phyloP scores from a whole-genome alignment of 768 basidiomycete genomes.

The Pleurotus cornucopiae region DNA sequence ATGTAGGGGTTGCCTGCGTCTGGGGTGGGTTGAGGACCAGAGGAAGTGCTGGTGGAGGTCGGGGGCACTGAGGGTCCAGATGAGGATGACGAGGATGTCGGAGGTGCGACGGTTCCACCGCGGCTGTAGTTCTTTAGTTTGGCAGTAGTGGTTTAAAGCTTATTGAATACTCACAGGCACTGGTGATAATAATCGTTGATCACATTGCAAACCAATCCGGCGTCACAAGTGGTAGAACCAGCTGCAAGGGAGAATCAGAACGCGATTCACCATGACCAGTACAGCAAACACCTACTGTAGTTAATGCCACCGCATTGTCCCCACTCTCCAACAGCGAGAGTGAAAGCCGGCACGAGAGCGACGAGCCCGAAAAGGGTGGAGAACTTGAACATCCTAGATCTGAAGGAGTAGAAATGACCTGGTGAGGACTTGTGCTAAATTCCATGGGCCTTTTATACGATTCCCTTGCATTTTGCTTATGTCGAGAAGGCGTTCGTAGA shows the following conservation, averaged over 20 bases:
- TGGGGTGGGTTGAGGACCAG: constrained; percentile 30
- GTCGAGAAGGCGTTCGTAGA: not conserved
- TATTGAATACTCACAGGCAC: constrained; percentile 29
- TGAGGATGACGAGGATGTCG: constrained; percentile 35
- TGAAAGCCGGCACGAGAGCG: constrained; percentile 39
- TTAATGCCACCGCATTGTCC: constrained; percentile 52
- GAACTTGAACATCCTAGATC: constrained; percentile 42
- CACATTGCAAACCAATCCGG: constrained; percentile 29
- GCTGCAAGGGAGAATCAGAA: constrained; percentile 17
- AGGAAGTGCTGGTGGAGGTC: constrained; percentile 19
- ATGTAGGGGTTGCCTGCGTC: constrained; percentile 48
- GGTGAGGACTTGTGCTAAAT: not conserved
- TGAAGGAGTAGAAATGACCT: constrained; percentile 6
- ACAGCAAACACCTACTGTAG: constrained; percentile 36
- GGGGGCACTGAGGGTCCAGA: constrained; percentile 33
- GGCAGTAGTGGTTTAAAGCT: not conserved
- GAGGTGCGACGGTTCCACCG: constrained; percentile 18
- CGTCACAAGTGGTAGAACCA: constrained; percentile 34
- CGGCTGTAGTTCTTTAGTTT: no score
- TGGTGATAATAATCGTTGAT: constrained; percentile 21
- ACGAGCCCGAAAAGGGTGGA: constrained; percentile 37
- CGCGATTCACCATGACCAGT: not conserved
- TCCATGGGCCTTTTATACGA: constrained; percentile 1
- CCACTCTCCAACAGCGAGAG: constrained; percentile 37
- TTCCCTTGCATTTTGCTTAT: not conserved